Conservation (phyloP, 2,329 filamentous ascomycete species). For the Fusarium newnesense region DNA sequence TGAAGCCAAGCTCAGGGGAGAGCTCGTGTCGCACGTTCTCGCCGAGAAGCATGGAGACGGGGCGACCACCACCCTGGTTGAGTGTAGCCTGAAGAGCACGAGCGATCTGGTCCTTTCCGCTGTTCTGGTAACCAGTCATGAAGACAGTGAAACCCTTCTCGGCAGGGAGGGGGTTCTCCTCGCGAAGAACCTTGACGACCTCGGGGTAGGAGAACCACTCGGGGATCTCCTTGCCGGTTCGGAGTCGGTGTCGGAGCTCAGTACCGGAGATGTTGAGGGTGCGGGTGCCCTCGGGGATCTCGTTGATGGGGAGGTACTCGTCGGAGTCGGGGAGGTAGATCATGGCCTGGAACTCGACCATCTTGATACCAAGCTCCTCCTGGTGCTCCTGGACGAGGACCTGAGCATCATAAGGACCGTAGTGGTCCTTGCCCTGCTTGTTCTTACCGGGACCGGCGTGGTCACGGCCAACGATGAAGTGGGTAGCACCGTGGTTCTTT, state of each 20-base stretch:
- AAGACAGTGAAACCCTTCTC: conserved; percentile 98
- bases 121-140: conserved; percentile 96
- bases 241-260: conserved; percentile 91
- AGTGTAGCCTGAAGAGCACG: conserved; percentile 95
- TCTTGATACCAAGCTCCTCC: conserved; percentile 96
- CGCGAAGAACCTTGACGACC: conserved; percentile 94
- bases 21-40: conserved; percentile 95
- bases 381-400: conserved; percentile 96
- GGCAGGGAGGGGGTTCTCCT: conserved; percentile 92
- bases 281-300: conserved; percentile 84
- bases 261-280: conserved; percentile 89
- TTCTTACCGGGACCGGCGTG: conserved; percentile 99
- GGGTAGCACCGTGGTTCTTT: conserved; percentile 98
- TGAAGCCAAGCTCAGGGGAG: conserved; percentile 95
- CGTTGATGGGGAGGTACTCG: conserved; percentile 93
- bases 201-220: conserved; percentile 99
- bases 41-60: conserved; percentile 92
- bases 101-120: conserved; percentile 95
- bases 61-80: conserved; percentile 96
- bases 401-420: conserved; percentile 98
- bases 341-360: conserved; percentile 99
- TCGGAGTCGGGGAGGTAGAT: conserved; percentile 97
- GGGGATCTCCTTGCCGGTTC: conserved; percentile 92
- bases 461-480: conserved; percentile 99
- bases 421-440: conserved; percentile 96